Evolutionary conservation across 176 grass and related monocot species (phyloP).

Genomic region (Oryza meyeriana): DNA sequence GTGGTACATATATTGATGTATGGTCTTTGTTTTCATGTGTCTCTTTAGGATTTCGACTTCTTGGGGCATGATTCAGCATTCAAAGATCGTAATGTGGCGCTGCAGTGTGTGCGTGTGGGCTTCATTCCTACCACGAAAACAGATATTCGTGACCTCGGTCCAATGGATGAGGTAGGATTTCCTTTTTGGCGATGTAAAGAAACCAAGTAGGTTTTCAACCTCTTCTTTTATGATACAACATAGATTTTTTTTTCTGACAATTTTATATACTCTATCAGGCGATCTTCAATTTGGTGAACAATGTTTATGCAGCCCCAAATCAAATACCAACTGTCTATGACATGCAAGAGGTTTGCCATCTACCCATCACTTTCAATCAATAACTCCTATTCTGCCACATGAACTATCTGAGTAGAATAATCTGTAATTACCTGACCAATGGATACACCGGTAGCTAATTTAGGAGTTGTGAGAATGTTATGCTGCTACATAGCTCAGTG

Average conservation of each 20-base stretch:
- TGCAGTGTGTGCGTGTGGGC: slow-evolving; percentile 77
- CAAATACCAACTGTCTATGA: slow-evolving; percentile 72
- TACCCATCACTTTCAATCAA: not conserved
- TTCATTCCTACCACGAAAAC: slow-evolving; percentile 86
- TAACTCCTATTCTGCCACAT: not conserved
- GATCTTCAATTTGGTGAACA: slow-evolving; percentile 87
- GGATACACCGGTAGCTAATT: not conserved
- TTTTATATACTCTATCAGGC: slow-evolving; percentile 36
- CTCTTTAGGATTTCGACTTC: slow-evolving; percentile 83
- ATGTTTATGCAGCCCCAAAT: slow-evolving; percentile 80
- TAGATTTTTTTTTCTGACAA: not conserved
- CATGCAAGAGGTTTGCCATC: slow-evolving; percentile 72
- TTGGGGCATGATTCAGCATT: slow-evolving; percentile 89
- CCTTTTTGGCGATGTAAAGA: not conserved
- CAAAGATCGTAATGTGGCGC: slow-evolving; percentile 68
- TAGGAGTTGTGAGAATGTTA: not conserved
- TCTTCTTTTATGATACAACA: not conserved
- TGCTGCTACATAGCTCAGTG: not conserved
- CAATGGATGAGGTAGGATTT: slow-evolving; percentile 76
- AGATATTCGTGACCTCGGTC: slow-evolving; percentile 78
- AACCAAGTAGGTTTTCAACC: not conserved
- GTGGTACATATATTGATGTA: not conserved
- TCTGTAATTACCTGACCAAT: not conserved
- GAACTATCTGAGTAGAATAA: not conserved
- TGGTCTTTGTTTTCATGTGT: not conserved